phyloP scores from a whole-genome alignment of 257 asterid genomes.

The Coffea canephora region DNA sequence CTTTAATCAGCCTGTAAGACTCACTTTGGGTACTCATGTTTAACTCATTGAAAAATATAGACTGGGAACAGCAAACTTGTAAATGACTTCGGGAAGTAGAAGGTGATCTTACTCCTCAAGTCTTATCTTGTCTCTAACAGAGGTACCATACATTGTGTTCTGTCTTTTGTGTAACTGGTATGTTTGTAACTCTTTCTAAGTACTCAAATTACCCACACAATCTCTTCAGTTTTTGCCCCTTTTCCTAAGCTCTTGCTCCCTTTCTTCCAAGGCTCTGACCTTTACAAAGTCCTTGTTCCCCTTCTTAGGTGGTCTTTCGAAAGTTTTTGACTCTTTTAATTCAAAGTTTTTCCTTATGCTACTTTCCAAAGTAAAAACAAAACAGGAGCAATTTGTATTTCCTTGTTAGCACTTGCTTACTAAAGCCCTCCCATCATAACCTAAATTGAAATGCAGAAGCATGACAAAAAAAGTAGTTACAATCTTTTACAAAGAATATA shows the following conservation, averaged over 20 bases:
- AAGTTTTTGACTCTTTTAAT: no score
- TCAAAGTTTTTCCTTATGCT: no score
- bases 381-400: background rate
- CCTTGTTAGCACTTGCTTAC: background rate
- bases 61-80: background rate
- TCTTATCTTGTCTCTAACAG: background rate
- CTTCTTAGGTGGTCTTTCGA: no score
- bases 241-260: no score
- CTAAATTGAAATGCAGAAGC: background rate
- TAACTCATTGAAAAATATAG: background rate
- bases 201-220: background rate
- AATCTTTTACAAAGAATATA: no score
- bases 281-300: no score
- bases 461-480: background rate
- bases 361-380: background rate
- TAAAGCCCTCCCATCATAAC: background rate
- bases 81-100: background rate
- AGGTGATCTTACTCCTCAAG: background rate
- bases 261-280: no score
- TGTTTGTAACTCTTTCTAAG: background rate
- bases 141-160: background rate
- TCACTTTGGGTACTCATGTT: no score
- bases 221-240: no score
- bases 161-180: background rate
- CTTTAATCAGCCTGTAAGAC: background rate